Conservation (phyloP, 306 rosid genomes). For the Erythrophleum fordii region DNA sequence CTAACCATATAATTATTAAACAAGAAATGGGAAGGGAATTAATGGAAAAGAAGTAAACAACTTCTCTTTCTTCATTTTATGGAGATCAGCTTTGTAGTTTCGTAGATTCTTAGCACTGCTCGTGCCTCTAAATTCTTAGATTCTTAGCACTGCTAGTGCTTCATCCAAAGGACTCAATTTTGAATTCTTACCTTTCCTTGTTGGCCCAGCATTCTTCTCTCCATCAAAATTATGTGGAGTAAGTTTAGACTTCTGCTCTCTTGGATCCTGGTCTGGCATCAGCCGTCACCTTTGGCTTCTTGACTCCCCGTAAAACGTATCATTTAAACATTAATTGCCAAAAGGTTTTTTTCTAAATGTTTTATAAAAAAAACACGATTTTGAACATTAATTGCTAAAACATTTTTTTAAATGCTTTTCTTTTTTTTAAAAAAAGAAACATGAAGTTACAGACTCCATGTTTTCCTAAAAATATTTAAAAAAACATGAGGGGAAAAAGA, state of each 20-base stretch:
- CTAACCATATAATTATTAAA: slow-evolving; percentile 5
- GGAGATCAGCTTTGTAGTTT: slow-evolving; percentile 94
- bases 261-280: slow-evolving; percentile 61
- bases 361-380: no score
- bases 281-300: slow-evolving; percentile 41
- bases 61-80: slow-evolving; percentile 97
- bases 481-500: no score
- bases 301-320: no score
- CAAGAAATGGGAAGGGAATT: not conserved
- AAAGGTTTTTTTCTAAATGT: no score
- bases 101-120: slow-evolving; percentile 87
- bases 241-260: slow-evolving; percentile 69
- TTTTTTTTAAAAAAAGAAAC: no score
- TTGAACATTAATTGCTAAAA: no score
- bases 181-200: slow-evolving; percentile 83
- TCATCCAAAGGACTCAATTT: slow-evolving; percentile 94
- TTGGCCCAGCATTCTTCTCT: slow-evolving; percentile 74
- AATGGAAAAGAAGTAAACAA: slow-evolving; percentile 44
- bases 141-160: no score
- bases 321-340: no score
- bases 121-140: no score
- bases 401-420: no score
- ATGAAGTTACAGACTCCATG: no score
- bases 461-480: no score
- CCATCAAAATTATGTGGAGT: slow-evolving; percentile 59